A percentile compares a stretch with the other conserved stretches of the same genome.
phyloP scores from a whole-genome alignment of 768 basidiomycete species.

The Lactarius quietus region DNA sequence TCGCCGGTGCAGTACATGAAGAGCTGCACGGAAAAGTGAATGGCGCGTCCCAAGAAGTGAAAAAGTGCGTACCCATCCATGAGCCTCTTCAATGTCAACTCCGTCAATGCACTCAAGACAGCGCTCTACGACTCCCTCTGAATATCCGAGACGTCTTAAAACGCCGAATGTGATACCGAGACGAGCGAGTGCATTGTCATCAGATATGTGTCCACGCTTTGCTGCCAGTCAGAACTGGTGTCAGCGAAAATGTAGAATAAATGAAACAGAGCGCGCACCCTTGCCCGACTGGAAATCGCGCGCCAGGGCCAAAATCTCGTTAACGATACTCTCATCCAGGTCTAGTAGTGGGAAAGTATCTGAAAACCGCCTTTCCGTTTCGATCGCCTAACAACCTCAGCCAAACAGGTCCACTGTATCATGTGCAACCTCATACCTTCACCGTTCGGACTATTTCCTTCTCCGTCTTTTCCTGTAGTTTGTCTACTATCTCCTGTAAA shows the following conservation, averaged over 20 bases:
- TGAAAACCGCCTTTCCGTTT: conserved; percentile 74
- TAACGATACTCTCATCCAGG: conserved; percentile 53
- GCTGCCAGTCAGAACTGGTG: conserved; percentile 28
- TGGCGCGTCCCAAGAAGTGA: not conserved
- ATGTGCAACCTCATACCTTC: conserved; percentile 48
- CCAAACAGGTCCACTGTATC: not conserved
- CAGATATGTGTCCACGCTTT: conserved; percentile 48
- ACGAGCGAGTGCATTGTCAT: conserved; percentile 67
- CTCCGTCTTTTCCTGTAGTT: conserved; percentile 82
- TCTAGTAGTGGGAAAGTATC: conserved; percentile 59
- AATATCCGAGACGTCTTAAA: conserved; percentile 72
- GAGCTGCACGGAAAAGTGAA: conserved; percentile 44
- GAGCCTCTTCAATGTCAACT: conserved; percentile 80
- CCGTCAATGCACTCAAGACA: conserved; percentile 64
- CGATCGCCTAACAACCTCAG: conserved; percentile 53
- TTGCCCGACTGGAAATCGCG: conserved; percentile 40
- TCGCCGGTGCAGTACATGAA: conserved; percentile 59
- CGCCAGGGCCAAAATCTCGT: conserved; percentile 48
- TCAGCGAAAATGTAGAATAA: not conserved
- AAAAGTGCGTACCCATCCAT: conserved; percentile 72
- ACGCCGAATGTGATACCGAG: conserved; percentile 81
- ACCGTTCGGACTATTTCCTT: conserved; percentile 71
- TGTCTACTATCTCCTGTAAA: conserved; percentile 74
- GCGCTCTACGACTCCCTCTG: conserved; percentile 61
- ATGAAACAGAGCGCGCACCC: not conserved